phyloP scores from a whole-genome alignment of 495 filamentous ascomycete species.

The Xylona heveae region DNA sequence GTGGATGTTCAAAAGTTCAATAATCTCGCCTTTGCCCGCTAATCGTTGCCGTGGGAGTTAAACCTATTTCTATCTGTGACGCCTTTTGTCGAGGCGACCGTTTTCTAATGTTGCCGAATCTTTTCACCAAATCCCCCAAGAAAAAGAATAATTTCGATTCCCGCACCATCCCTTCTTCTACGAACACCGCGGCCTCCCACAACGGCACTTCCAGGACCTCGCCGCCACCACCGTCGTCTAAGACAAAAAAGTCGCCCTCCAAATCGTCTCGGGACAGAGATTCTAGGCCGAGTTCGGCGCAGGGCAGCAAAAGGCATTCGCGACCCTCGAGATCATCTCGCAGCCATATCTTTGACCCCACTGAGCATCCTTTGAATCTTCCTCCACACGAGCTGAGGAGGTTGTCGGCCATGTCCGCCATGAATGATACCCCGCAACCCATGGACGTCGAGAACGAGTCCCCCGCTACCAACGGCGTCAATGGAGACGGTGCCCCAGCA shows the following conservation, averaged over 20 bases:
- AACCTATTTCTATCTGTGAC: no score
- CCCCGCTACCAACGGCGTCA: conserved; percentile 30
- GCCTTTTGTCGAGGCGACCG: no score
- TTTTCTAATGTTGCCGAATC: no score
- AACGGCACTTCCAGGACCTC: no score
- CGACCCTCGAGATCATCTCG: conserved; percentile 2
- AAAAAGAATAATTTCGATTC: not conserved
- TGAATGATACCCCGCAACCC: conserved; percentile 31
- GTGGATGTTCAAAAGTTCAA: no score
- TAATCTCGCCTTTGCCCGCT: no score
- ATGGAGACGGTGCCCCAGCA: conserved; percentile 37
- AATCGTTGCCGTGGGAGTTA: no score
- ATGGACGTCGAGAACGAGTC: conserved; percentile 70
- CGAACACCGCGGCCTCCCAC: not conserved
- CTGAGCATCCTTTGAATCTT: conserved; percentile 68
- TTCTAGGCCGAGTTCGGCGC: not conserved
- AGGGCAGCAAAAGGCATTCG: not conserved
- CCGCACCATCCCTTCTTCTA: not conserved
- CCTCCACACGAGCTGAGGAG: conserved; percentile 63
- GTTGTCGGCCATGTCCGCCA: conserved; percentile 48
- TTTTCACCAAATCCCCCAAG: not conserved
- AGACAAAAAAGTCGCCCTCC: not conserved
- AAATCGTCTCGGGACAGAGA: not conserved
- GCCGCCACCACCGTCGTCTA: not conserved
- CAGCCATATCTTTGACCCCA: conserved; percentile 35